Base-by-base conservation (phyloP, 2,329 filamentous ascomycete genomes). In the Fusarium oxysporum region DNA sequence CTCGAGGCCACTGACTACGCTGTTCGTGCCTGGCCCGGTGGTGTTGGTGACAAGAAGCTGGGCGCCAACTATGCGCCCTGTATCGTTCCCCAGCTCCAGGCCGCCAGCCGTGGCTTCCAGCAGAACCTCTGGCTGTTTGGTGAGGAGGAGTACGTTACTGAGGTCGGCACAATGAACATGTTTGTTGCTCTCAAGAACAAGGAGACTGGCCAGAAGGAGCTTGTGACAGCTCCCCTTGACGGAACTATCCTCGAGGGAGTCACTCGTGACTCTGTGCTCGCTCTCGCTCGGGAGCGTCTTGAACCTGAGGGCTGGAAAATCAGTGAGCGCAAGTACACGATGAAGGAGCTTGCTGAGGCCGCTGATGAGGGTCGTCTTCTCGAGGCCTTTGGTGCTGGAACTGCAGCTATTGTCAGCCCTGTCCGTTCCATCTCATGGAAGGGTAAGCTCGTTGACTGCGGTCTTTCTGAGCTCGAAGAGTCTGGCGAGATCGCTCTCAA, bases 51-150 rank as follows among this genome's bases (percentile, higher is more conserved):
- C 86, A 97, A 96, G 90, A 99, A 99, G 87, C 91, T 99, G 38
- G 96, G 96, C 70, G 96, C 96, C 79, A 99, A 99, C 89, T 99
- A 99, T 82, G 96, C 96, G n/a, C 96, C 96, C 10, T 98, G 96
- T 86, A 96, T 99, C 78, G 87, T 98, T n/a, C 96, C 96, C 23
- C 96, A 99, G 85, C 90, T 96, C 78, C 90, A 97, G 84, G 96
- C 96, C 45, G 94, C 95, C 50, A 93, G 91, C 82, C 91, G 95
- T 63, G 96, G 96, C 28, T 97, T 95, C 88, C 96, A 98, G 85
- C 96, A 99, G 86, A 99, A 98, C 84, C 88, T 99, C 60, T 99
- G 96, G 96, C 86, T 99, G 37, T 99, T 98, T 80, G 95, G 95
- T 47, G 92, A 97, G 80, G 94, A 98, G 83, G 94, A 98, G 82